These are phyloP conservation scores for Coelastrella sp. DNA, from an alignment of 139 green algal species.

Conservation along the genomic window DNA sequence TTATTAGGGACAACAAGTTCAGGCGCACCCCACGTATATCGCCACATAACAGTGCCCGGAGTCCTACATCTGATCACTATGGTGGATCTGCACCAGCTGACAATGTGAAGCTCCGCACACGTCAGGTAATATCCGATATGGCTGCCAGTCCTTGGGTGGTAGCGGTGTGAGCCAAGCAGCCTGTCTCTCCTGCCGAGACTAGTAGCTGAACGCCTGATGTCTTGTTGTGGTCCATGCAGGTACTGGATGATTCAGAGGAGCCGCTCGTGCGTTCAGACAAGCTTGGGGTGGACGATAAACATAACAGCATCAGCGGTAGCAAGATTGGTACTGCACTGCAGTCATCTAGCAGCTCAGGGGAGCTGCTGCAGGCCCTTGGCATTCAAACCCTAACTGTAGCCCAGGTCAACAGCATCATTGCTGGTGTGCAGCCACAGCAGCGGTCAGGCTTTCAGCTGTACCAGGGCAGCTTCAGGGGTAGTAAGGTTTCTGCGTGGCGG, in stretches of 20 bases:
- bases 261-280: conserved; percentile 38
- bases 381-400: conserved; percentile 63
- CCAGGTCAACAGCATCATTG: conserved; percentile 59
- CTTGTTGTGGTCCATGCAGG: neutral
- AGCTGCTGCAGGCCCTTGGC: conserved; percentile 48
- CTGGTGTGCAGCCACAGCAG: conserved; percentile 48
- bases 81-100: neutral
- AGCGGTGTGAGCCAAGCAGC: no score
- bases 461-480: conserved; percentile 39
- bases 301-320: neutral
- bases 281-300: conserved; percentile 2
- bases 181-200: no score
- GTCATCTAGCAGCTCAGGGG: neutral
- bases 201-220: no score
- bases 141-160: no score
- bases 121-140: conserved; percentile 1
- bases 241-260: conserved; percentile 45
- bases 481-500: conserved; percentile 58
- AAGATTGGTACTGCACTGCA: conserved; percentile 40
- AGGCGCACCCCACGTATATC: conserved; percentile 38
- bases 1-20: conserved; percentile 43
- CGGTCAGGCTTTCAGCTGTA: conserved; percentile 31
- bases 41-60: conserved; percentile 36
- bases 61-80: conserved; percentile 31
- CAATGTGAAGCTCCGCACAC: conserved; percentile 39